phyloP scores from a whole-genome alignment of 805 yeast genomes.

The Jamesozyma rosinii region DNA sequence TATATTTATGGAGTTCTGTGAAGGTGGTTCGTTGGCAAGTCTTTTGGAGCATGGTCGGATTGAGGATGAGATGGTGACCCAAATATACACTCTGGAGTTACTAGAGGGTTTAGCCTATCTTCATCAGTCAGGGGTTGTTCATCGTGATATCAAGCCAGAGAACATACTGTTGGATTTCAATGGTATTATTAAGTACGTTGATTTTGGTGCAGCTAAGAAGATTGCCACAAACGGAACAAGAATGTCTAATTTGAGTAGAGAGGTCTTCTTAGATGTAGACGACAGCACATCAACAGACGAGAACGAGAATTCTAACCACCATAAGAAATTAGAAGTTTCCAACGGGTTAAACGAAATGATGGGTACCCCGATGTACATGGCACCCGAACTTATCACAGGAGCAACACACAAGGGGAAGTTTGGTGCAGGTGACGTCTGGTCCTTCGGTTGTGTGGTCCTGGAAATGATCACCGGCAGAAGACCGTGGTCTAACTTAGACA shows the following conservation, averaged over 20 bases:
- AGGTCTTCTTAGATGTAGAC: neutral
- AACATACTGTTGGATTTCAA: constrained; percentile 81
- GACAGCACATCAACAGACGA: neutral
- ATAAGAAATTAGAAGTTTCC: constrained; percentile 10
- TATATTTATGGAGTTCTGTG: constrained; percentile 95
- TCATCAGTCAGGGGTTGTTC: constrained; percentile 92
- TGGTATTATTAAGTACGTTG: constrained; percentile 91
- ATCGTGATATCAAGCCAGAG: constrained; percentile 93
- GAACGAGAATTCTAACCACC: neutral
- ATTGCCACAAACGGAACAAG: constrained; percentile 52
- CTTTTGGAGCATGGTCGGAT: constrained; percentile 84
- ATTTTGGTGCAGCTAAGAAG: constrained; percentile 95
- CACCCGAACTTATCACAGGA: constrained; percentile 92
- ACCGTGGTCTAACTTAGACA: constrained; percentile 94
- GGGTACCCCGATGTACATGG: constrained; percentile 99
- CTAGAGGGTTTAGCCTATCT: constrained; percentile 90
- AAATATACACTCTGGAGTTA: constrained; percentile 83
- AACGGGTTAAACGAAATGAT: constrained; percentile 34
- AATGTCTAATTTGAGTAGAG: constrained; percentile 1
- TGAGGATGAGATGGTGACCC: constrained; percentile 88
- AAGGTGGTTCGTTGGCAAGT: constrained; percentile 85
- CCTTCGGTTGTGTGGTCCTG: constrained; percentile 88
- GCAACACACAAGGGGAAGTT: constrained; percentile 34
- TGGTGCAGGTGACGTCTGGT: constrained; percentile 75
- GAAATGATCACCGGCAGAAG: constrained; percentile 96